phyloP scores from a whole-genome alignment of 2,329 filamentous ascomycete species.

The Mycosphaerella sp. region DNA sequence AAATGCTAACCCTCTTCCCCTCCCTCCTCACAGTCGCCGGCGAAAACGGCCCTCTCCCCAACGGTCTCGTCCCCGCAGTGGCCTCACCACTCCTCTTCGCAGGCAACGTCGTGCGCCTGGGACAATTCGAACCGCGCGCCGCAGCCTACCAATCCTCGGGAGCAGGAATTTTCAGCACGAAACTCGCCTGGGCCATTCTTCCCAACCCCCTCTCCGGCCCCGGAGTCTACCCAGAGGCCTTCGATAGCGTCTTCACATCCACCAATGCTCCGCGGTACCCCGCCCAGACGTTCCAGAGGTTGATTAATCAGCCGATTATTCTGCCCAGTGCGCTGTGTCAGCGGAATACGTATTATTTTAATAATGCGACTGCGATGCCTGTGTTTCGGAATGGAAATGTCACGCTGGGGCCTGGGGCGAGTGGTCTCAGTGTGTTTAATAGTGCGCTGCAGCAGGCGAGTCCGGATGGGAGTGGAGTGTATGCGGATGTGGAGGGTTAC shows the following conservation, averaged over 20 bases:
- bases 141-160: slow-evolving; percentile 19
- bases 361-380: slow-evolving; percentile 21
- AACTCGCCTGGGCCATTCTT: slow-evolving; percentile 19
- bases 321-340: slow-evolving; percentile 20
- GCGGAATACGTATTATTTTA: slow-evolving; percentile 26
- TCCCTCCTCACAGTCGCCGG: slow-evolving; percentile 13
- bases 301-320: slow-evolving; percentile 22
- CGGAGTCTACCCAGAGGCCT: slow-evolving; percentile 22
- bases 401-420: slow-evolving; percentile 22
- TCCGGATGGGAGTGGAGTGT: slow-evolving; percentile 20
- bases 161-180: slow-evolving; percentile 11
- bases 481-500: slow-evolving; percentile 20
- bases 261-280: slow-evolving; percentile 8
- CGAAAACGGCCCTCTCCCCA: slow-evolving; percentile 16
- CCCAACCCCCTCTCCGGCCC: slow-evolving; percentile 25
- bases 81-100: slow-evolving; percentile 21
- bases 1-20: no score
- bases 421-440: slow-evolving; percentile 12
- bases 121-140: slow-evolving; percentile 16
- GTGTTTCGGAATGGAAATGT: slow-evolving; percentile 20
- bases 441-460: slow-evolving; percentile 20
- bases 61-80: slow-evolving; percentile 22
- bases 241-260: slow-evolving; percentile 18
- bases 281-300: slow-evolving; percentile 18
- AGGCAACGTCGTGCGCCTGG: slow-evolving; percentile 19